Percentiles rank a stretch among this genome's conserved stretches.
These are phyloP conservation scores for Bolboschoenus planiculmis DNA, from an alignment of 176 grass and related monocot species.

Conservation along the genomic window DNA sequence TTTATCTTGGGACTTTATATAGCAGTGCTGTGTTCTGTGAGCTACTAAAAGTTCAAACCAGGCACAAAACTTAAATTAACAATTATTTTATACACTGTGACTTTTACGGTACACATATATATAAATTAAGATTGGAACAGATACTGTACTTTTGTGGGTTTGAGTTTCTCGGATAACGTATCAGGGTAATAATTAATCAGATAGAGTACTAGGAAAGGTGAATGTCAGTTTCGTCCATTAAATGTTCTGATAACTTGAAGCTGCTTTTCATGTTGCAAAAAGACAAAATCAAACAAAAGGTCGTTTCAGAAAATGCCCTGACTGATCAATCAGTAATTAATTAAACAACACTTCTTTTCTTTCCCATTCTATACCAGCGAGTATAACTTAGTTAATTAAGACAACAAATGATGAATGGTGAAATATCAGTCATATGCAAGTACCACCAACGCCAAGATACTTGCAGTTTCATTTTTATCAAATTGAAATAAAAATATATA, in stretches of 20 bases:
- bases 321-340: neutral
- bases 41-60: neutral
- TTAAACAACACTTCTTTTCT: neutral
- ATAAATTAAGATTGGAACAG: neutral
- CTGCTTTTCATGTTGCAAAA: slow-evolving; percentile 1
- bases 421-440: no score
- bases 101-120: neutral
- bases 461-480: no score
- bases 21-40: neutral
- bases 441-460: no score
- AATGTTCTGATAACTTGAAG: slow-evolving; percentile 19
- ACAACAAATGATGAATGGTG: no score
- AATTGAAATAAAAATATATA: no score
- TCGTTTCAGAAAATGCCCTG: neutral
- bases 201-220: slow-evolving; percentile 21
- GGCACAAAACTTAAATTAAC: neutral
- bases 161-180: slow-evolving; percentile 3
- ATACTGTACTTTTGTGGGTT: neutral
- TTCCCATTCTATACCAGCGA: neutral
- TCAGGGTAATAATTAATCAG: slow-evolving; percentile 19
- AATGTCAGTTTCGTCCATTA: slow-evolving; percentile 7
- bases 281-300: slow-evolving; percentile 3
- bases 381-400: no score
- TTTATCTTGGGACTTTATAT: no score
- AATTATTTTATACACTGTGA: neutral